A percentile compares a stretch with the other conserved stretches of the same genome.
Evolutionary conservation across 176 grass and related monocot genomes (phyloP).

Genomic region (Dactylis glomerata): DNA sequence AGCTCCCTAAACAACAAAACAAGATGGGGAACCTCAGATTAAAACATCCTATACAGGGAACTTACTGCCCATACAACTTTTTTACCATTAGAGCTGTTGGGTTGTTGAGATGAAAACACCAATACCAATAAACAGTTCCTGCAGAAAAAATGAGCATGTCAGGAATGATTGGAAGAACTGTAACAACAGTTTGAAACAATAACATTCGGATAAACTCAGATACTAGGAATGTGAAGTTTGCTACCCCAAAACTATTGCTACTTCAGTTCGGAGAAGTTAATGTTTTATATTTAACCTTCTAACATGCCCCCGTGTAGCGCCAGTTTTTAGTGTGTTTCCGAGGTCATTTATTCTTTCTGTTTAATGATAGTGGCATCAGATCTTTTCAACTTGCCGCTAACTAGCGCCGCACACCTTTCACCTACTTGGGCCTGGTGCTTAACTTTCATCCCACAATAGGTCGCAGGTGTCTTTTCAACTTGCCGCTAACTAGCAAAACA

Average conservation of each 20-base stretch:
- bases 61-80: background rate
- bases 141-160: background rate
- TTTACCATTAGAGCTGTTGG: background rate
- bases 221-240: background rate
- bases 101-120: background rate
- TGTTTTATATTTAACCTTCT: background rate
- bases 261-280: background rate
- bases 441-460: too few relatives aligned
- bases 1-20: conserved; percentile 13
- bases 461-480: too few relatives aligned
- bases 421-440: too few relatives aligned
- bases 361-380: background rate
- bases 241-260: background rate
- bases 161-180: background rate
- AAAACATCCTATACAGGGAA: background rate
- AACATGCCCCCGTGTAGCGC: background rate
- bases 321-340: background rate
- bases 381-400: background rate
- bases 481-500: background rate
- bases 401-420: too few relatives aligned
- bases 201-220: background rate
- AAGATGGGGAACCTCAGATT: background rate
- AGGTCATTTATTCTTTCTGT: background rate
- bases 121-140: background rate
- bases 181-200: background rate